Base-by-base conservation (phyloP, 225 moss, liverwort and hornwort genomes). In the Rhytidiadelphus loreus region DNA sequence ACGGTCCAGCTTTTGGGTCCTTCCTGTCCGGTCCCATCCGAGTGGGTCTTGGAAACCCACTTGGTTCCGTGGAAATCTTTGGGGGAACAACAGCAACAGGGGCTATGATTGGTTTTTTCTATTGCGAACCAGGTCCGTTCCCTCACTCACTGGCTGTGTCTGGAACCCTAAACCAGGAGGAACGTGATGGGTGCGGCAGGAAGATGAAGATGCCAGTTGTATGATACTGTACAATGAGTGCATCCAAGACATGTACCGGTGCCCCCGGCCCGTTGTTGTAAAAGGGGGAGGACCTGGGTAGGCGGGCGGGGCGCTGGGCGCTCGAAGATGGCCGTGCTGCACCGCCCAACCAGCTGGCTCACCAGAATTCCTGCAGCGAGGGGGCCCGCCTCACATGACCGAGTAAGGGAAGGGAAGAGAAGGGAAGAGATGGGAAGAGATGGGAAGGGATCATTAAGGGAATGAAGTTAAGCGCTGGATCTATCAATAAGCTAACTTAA, bases 291-390 rank as follows among this genome's bases (percentile, higher is more conserved):
- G 76, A 75, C 62, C 61, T 50, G 76, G 77, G 60, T 7, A 55
- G 77, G 48, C 46, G 46, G 50, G 50, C 30, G 68, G 78, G 41
- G 80, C 73, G 62, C 79, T 84, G 25, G 84, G 80, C n/a, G n/a
- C 82, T 61, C n/a, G 81, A 20, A 35, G 83, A 13, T 26, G 82
- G 62, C 78, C 86, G 77, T 70, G 83, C 88, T 32, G 77, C 91
- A 91, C 91, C 91, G 91, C 86, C 86, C 86, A 88, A 89, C 86
- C 71, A 88, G 88, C 91, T 91, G 91, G 88, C 91, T 85, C 19
- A 18, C 81, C 87, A 73, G 84, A 66, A 81, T 88, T 43, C 37
- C 85, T 88, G 86, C 90, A 55, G 28, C 22, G 41, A 20, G 85
- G 85, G 85, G 75, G 66, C 85, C 90, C 90, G 84, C 81, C 66